Percentiles rank a stretch among this genome's conserved stretches.
phyloP scores from a whole-genome alignment of 2,329 filamentous ascomycete species.

The Cladosporium sp. region DNA sequence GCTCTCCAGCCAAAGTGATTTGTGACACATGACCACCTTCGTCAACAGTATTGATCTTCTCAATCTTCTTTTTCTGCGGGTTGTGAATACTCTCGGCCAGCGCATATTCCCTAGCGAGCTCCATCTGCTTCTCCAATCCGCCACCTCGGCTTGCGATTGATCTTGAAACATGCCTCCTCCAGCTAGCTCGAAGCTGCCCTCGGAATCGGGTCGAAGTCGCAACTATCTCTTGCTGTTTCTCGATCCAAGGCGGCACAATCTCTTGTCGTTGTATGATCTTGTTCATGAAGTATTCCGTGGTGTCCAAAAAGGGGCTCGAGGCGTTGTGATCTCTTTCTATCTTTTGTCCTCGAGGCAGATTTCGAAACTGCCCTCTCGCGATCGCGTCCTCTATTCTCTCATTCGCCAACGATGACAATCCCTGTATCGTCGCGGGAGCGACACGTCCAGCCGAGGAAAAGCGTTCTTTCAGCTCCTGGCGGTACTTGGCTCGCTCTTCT shows the following conservation, averaged over 20 bases:
- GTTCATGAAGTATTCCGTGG: conserved; percentile 97
- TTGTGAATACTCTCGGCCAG: conserved; percentile 65
- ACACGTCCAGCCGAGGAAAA: conserved; percentile 72
- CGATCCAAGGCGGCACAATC: conserved; percentile 95
- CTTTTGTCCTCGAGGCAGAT: conserved; percentile 74
- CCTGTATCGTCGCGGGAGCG: conserved; percentile 67
- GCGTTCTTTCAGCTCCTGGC: conserved; percentile 72
- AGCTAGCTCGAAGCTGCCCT: conserved; percentile 70
- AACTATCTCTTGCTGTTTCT: conserved; percentile 90
- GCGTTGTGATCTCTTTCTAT: conserved; percentile 79
- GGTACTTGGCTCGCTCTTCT: conserved; percentile 67
- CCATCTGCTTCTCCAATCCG: conserved; percentile 67
- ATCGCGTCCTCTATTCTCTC: conserved; percentile 93
- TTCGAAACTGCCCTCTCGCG: conserved; percentile 80
- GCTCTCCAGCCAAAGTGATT: conserved; percentile 43
- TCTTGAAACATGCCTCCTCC: conserved; percentile 76
- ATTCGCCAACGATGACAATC: conserved; percentile 79
- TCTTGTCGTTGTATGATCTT: conserved; percentile 97
- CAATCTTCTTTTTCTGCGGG: conserved; percentile 43
- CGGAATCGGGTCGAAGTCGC: conserved; percentile 68
- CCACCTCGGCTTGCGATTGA: conserved; percentile 76
- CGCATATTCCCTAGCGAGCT: conserved; percentile 68
- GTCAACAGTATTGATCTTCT: conserved; percentile 43
- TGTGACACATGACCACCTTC: conserved; percentile 46
- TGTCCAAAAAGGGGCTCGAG: conserved; percentile 87